A percentile compares a stretch with the other conserved stretches of the same genome.
Evolutionary conservation across 2,329 filamentous ascomycete genomes (phyloP).

Genomic region (Beauveria caledonica): DNA sequence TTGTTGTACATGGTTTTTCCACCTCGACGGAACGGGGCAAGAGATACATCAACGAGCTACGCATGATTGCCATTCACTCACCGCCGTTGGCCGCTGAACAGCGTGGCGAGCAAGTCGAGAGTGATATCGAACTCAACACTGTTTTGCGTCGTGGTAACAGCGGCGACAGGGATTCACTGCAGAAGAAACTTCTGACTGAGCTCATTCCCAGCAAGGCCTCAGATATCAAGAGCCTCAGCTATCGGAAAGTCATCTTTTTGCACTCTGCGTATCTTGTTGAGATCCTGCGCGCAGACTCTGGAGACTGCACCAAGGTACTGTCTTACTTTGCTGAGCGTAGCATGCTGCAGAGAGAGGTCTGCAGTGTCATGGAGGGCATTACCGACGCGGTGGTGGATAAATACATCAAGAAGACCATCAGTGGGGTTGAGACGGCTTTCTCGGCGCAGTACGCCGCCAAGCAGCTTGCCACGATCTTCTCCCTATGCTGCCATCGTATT

Average conservation of each 20-base stretch:
- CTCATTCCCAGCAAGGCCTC: slow-evolving; percentile 68
- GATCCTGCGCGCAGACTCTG: slow-evolving; percentile 73
- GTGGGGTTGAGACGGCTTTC: slow-evolving; percentile 65
- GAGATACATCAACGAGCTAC: slow-evolving; percentile 67
- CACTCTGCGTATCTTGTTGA: slow-evolving; percentile 88
- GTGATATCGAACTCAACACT: slow-evolving; percentile 93
- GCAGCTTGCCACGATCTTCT: slow-evolving; percentile 79
- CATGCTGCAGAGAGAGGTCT: slow-evolving; percentile 56
- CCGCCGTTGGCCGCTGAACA: slow-evolving; percentile 82
- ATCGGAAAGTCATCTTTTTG: slow-evolving; percentile 85
- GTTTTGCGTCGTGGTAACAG: slow-evolving; percentile 81
- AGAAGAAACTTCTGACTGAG: slow-evolving; percentile 69
- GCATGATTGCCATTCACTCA: slow-evolving; percentile 78
- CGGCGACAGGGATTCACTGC: slow-evolving; percentile 65
- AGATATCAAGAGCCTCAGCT: slow-evolving; percentile 75
- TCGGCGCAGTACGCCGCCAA: slow-evolving; percentile 86
- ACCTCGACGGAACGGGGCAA: slow-evolving; percentile 64
- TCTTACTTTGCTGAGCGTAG: slow-evolving; percentile 94
- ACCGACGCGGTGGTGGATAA: slow-evolving; percentile 63
- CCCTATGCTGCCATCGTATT: slow-evolving; percentile 87
- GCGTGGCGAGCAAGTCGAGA: slow-evolving; percentile 82
- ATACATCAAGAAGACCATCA: slow-evolving; percentile 69
- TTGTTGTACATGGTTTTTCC: slow-evolving; percentile 86
- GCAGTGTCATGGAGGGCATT: slow-evolving; percentile 56
- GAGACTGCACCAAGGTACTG: slow-evolving; percentile 82